Base-by-base conservation (phyloP, 2,329 filamentous ascomycete genomes). In the Fusarium irregulare region DNA sequence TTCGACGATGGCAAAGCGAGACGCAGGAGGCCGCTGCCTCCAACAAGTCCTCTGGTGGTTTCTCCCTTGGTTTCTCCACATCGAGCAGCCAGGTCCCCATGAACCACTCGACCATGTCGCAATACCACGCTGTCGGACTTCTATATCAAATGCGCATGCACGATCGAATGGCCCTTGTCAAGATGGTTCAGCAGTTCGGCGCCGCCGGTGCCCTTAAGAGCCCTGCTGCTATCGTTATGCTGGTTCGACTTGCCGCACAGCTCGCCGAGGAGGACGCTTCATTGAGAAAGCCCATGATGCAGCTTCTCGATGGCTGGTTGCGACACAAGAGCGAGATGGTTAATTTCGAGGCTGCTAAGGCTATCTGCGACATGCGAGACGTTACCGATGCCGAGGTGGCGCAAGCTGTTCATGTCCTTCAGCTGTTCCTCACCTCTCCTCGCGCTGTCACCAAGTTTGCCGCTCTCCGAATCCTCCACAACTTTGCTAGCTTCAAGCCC, bases 151-250 rank as follows among this genome's bases (percentile, higher is more conserved):
- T 98, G 93, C 92, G 96, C 77, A 92, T 92, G 76, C 94, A 98
- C 80, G 96, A 99, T 81, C 90, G 96, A 76, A 99, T 99, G 96
- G 94, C 96, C 23, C 84, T 99, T 75, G 95, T 98, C 66, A 99
- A 99, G 88, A 98, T 99, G 96, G 95, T 99, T n/a, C 96, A 99
- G 84, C 96, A 99, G 81, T 98, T 98, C 79, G 94, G 94, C 55
- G 91, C 91, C 56, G 89, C 94, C 18, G 96, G 96, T 62, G 93
- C 93, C 13, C 91, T 98, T 68, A 98, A 98, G 89, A 98, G 93
- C 81, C 94, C 96, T 21, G 93, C 95, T 64, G 96, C 94, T 34
- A 91, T 94, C 62, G 89, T 99, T 53, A 91, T 99, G 88, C 87
- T 99, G 28, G 96, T 99, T 58, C 89, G 96, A 73, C 84, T 99